Percentiles rank a stretch among this genome's conserved stretches.
Evolutionary conservation across 1,284 basidiomycete genomes (phyloP).

Genomic region (Puccinia triticina): DNA sequence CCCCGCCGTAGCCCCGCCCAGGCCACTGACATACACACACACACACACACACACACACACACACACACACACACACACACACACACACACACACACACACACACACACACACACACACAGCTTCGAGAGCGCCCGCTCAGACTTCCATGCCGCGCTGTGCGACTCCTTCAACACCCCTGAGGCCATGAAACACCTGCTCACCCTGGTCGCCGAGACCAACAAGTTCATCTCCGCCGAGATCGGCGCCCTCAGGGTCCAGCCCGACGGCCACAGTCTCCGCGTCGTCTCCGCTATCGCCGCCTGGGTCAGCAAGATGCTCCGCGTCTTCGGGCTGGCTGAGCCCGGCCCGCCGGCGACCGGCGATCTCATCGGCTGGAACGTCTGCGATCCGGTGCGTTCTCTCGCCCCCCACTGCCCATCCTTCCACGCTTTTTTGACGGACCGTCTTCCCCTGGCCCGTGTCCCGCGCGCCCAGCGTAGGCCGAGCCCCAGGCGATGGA

Average conservation of each 20-base stretch:
- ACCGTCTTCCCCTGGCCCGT: no score
- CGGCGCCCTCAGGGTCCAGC: slow-evolving; percentile 55
- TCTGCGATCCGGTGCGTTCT: slow-evolving; percentile 56
- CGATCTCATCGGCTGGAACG: slow-evolving; percentile 64
- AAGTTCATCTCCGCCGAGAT: slow-evolving; percentile 70
- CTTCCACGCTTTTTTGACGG: neutral
- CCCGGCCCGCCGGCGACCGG: slow-evolving; percentile 62
- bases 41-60: no score
- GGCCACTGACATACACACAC: no score
- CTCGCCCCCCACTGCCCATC: slow-evolving; percentile 43
- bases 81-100: no score
- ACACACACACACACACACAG: no score
- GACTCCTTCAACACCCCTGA: slow-evolving; percentile 96
- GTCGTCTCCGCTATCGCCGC: slow-evolving; percentile 79
- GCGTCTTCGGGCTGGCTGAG: slow-evolving; percentile 92
- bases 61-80: no score
- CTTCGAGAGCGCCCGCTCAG: slow-evolving; percentile 73
- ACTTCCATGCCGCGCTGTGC: slow-evolving; percentile 86
- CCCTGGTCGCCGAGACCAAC: slow-evolving; percentile 85
- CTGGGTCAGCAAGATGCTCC: no score
- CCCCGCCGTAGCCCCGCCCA: no score
- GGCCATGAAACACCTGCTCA: slow-evolving; percentile 76
- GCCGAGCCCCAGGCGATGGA: slow-evolving; percentile 85
- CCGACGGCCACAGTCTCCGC: slow-evolving; percentile 56
- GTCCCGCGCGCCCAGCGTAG: no score